Evolutionary conservation across 2,329 filamentous ascomycete species (phyloP), one percentile per base, ranked within the genome.

Genomic region (Penicillium sp.): DNA sequence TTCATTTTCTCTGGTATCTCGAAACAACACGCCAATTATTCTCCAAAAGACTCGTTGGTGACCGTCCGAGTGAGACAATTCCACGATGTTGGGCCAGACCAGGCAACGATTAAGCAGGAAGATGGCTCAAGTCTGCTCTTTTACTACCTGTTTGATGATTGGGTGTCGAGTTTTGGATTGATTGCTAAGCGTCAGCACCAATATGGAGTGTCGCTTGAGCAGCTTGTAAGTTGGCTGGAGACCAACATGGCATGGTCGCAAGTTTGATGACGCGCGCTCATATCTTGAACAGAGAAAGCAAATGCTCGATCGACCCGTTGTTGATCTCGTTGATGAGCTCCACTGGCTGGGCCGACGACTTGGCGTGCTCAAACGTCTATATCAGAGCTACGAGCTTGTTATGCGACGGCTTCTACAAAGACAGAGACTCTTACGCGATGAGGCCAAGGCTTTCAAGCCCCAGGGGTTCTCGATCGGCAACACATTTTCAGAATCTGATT

Each of bases 71-170:
- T 76, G 45, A 62, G 74, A 45, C 64, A 68, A 50, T 64, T 67
- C 43, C 59, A 58, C 37, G 57, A 64, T 48, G 43, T 57, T 39
- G 52, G 59, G 40, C 57, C 62, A 24, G 59, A 68, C 34, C 56
- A 65, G 50, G 60, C 70, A 5, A 73, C 54, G 42, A 69, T 67
- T 44, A 65, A 65, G 27, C 63, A 66, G 38, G 64, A 75, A 2
- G 80, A 84, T 52, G 75, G 77, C 0, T 76, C 81, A 0, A 81
- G 80, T 29, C 58, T 85, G n/a, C 67, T 85, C 2, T 82, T 84
- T 61, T 84, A 83, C 59, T 84, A 84, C 61, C 72, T 85, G 2
- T 85, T 84, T 57, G 82, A 85, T 59, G 82, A 84, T 60, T 84
- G 81, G 81, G 75, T 78, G 43, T 80, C 80, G 9, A 82, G 77